These are phyloP conservation scores for Boletus insuetus DNA, from an alignment of 768 basidiomycete genomes.

Conservation along the genomic window DNA sequence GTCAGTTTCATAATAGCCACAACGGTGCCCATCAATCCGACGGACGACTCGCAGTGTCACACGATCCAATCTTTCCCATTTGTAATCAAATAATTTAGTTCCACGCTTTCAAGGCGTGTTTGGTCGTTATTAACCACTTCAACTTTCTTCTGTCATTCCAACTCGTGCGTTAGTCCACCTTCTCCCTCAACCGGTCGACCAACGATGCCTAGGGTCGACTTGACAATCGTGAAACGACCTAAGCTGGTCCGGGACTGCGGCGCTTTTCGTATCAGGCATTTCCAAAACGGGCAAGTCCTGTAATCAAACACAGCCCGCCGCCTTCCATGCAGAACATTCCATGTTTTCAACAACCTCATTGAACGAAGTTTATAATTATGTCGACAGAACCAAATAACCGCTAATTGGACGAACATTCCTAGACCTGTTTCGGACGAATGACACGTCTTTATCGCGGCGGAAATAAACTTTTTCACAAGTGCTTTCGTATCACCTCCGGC, in stretches of 20 bases:
- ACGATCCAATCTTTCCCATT: conserved; percentile 1
- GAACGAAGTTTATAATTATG: conserved; percentile 14
- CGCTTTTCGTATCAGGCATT: neutral
- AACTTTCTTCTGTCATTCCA: neutral
- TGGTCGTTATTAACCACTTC: neutral
- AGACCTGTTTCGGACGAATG: neutral
- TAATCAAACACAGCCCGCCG: conserved; percentile 16
- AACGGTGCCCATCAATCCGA: neutral
- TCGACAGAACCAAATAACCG: conserved; percentile 24
- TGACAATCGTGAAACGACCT: neutral
- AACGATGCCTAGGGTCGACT: neutral
- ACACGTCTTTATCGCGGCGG: conserved; percentile 10
- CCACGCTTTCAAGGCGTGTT: conserved; percentile 17
- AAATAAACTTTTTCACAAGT: conserved; percentile 7
- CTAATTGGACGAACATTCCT: conserved; percentile 1
- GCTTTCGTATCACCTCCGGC: neutral
- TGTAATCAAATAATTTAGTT: neutral
- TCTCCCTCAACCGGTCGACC: neutral
- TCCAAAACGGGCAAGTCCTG: conserved; percentile 16
- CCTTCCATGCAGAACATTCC: conserved; percentile 29
- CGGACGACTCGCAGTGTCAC: neutral
- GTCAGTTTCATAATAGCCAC: neutral
- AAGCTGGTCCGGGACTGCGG: neutral
- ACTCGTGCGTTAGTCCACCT: neutral
- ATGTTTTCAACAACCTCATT: neutral